These are phyloP conservation scores for Aspergillus arachidicola DNA, from an alignment of 2,329 filamentous ascomycete genomes.

Conservation along the genomic window DNA sequence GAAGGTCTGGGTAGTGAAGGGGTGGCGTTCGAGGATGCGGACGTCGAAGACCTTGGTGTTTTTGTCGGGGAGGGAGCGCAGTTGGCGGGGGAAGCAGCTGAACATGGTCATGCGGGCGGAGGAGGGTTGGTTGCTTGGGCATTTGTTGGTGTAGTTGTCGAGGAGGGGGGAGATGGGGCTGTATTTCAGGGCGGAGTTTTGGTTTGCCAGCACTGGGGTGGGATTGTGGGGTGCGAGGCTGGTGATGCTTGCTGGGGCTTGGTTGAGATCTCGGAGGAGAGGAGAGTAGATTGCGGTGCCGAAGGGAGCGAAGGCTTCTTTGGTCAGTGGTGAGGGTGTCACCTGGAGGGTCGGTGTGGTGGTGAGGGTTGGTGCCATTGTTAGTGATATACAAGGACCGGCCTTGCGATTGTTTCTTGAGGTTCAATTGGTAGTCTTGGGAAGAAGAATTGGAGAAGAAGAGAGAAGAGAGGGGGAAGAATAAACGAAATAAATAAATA, in stretches of 20 bases:
- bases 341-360: slow-evolving; percentile 49
- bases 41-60: slow-evolving; percentile 60
- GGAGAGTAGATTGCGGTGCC: slow-evolving; percentile 83
- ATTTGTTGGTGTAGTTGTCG: slow-evolving; percentile 68
- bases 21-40: slow-evolving; percentile 81
- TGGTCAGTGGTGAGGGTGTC: slow-evolving; percentile 67
- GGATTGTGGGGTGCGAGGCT: slow-evolving; percentile 46
- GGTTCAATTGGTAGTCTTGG: not conserved
- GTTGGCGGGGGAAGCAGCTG: slow-evolving; percentile 70
- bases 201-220: slow-evolving; percentile 70
- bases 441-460: not conserved
- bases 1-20: slow-evolving; percentile 93
- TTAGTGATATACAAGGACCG: not conserved
- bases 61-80: slow-evolving; percentile 39
- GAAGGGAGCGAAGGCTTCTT: slow-evolving; percentile 72
- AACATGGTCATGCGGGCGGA: slow-evolving; percentile 83
- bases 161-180: slow-evolving; percentile 73
- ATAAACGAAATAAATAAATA: not conserved
- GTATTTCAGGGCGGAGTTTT: slow-evolving; percentile 87
- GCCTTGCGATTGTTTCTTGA: not conserved
- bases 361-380: slow-evolving; percentile 32
- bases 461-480: not conserved
- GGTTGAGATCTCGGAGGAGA: slow-evolving; percentile 53
- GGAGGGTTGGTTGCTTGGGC: slow-evolving; percentile 44
- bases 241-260: slow-evolving; percentile 47